Base-by-base conservation (phyloP, 2,329 filamentous ascomycete genomes). In the Saccharata proteae region DNA sequence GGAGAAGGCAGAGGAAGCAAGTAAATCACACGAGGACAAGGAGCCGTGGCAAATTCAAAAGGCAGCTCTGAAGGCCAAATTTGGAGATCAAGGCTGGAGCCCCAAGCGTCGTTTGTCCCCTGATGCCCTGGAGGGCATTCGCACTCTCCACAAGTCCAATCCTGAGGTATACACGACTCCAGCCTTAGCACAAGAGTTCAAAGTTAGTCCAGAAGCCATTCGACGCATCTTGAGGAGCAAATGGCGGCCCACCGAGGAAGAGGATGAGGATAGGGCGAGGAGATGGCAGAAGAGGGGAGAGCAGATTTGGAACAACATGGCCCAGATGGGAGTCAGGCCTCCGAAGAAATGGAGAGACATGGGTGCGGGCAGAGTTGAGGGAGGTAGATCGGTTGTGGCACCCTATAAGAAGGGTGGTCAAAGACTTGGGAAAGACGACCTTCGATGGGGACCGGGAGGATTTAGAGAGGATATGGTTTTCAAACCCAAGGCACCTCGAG, bases 71-170 rank as follows among this genome's bases (percentile, higher is more conserved):
- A 71, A 77, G 44, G 57, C 71, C 38, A 98, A 96, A 48, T 90
- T 94, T 41, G 74, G 74, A 2, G 71, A 77, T 6, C 74, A 59
- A 22, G 61, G 77, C 7, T 98, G 88, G 86, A 67, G 69, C 16
- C 88, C 90, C 17, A 69, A 71, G 29, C 94, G 93, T 56, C 77
- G 77, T 36, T 68, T 98, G 7, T 96, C 90, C 1, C 90, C 90
- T 0, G 88, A 96, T 54, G 84, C 86, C 1, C 64, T 94, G 18
- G 77, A 81, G n/a, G 86, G 85, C 24, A 93, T 98, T 43, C 76
- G 85, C 24, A 77, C 81, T 13, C 64, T 98, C 19, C 74, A 94
- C 53, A 62, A 69, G 16, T 76, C 84, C 43, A 78, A 84, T 40
- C 84, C 88, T 0, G 68, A 79, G 3, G 66, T 69, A 35, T 94